phyloP scores from a whole-genome alignment of 176 grass and related monocot genomes.

The Alopecurus myosuroides region DNA sequence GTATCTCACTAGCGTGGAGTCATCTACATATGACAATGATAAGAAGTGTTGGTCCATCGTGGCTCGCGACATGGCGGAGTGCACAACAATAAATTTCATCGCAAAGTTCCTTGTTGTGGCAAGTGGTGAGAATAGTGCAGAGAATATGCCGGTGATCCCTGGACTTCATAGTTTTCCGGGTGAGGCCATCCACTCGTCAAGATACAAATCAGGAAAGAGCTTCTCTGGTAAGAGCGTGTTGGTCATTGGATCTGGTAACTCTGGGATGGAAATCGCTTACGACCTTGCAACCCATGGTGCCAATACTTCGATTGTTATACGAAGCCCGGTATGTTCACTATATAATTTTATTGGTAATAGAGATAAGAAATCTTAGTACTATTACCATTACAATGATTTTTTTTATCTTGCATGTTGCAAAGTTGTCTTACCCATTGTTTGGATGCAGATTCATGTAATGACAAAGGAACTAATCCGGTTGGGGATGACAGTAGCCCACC shows the following conservation, averaged over 20 bases:
- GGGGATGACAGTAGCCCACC: no score
- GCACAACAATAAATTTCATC: background rate
- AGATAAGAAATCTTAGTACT: background rate
- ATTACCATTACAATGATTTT: no score
- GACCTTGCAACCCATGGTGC: no score
- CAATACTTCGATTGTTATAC: no score
- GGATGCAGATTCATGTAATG: no score
- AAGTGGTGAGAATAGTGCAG: conserved; percentile 31
- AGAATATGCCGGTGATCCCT: background rate
- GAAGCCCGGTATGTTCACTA: no score
- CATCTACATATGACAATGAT: background rate
- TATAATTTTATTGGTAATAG: no score
- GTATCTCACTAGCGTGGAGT: background rate
- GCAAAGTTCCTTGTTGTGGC: conserved; percentile 41
- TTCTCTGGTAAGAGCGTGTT: conserved; percentile 9
- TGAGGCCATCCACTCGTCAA: conserved; percentile 21
- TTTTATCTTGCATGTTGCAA: no score
- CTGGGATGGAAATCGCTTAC: no score
- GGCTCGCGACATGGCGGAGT: background rate
- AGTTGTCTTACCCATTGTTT: no score
- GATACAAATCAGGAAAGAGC: conserved; percentile 1
- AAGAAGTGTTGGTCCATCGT: background rate
- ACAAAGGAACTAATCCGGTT: no score
- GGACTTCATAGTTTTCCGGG: conserved; percentile 19
- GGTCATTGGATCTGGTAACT: no score